These are phyloP conservation scores for Amanita subjunquillea DNA, from an alignment of 768 basidiomycete species.

Conservation along the genomic window DNA sequence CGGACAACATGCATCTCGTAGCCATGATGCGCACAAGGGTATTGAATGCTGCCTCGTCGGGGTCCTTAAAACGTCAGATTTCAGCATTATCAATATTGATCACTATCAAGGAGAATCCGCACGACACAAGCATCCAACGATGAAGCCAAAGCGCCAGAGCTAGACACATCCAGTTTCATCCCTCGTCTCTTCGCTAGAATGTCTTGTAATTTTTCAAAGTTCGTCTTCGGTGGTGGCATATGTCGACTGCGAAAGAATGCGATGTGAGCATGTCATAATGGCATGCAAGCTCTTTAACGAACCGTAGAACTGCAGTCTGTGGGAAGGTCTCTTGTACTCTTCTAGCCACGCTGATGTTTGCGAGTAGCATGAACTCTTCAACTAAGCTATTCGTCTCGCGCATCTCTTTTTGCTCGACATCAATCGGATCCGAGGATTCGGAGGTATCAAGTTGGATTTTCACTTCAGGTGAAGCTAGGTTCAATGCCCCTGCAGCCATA, in stretches of 20 bases:
- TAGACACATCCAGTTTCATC: conserved; percentile 78
- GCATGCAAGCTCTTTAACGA: neutral
- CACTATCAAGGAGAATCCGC: conserved; percentile 17
- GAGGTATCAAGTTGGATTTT: conserved; percentile 92
- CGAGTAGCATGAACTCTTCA: conserved; percentile 98
- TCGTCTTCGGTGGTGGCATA: conserved; percentile 81
- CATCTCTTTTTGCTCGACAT: conserved; percentile 91
- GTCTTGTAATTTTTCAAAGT: conserved; percentile 94
- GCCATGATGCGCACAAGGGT: conserved; percentile 99
- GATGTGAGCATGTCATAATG: neutral
- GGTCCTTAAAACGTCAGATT: conserved; percentile 43
- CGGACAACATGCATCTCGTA: conserved; percentile 95
- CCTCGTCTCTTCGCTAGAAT: conserved; percentile 81
- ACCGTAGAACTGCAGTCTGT: conserved; percentile 89
- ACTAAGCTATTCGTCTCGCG: conserved; percentile 93
- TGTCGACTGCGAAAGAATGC: conserved; percentile 50
- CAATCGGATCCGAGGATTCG: conserved; percentile 91
- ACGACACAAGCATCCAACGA: conserved; percentile 86
- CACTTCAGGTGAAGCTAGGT: conserved; percentile 96
- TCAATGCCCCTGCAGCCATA: conserved; percentile 95
- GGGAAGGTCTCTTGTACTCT: conserved; percentile 94
- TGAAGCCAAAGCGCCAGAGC: conserved; percentile 79
- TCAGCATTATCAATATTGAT: neutral
- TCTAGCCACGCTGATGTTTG: conserved; percentile 87
- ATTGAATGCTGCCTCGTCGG: conserved; percentile 82